A percentile compares a stretch with the other conserved stretches of the same genome.
phyloP scores from a whole-genome alignment of 768 basidiomycete genomes.

The Xerocomellus amylosporus region DNA sequence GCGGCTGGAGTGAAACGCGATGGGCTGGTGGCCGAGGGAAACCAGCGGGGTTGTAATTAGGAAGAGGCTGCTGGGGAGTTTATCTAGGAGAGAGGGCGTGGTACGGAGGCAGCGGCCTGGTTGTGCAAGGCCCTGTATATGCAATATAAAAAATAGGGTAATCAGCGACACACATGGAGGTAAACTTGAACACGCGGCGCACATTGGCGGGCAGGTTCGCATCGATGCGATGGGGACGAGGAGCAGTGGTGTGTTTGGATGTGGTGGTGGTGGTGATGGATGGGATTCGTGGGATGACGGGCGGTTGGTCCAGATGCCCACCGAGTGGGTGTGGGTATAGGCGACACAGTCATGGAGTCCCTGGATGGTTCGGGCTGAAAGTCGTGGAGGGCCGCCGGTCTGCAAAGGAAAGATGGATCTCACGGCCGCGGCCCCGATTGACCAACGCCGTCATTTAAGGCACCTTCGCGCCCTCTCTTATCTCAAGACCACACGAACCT shows the following conservation, averaged over 20 bases:
- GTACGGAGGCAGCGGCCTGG: constrained; percentile 31
- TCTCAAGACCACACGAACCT: too few relatives aligned
- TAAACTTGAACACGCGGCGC: constrained; percentile 28
- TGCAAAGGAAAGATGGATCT: too few relatives aligned
- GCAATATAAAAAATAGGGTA: constrained; percentile 24
- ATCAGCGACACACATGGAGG: constrained; percentile 12
- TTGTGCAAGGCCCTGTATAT: constrained; percentile 49
- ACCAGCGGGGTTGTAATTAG: constrained; percentile 16
- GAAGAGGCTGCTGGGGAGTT: constrained; percentile 15
- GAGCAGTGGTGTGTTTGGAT: constrained; percentile 57
- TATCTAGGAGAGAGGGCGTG: constrained; percentile 26
- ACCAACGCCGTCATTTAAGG: too few relatives aligned
- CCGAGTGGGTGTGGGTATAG: constrained; percentile 27
- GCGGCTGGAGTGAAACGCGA: constrained; percentile 23
- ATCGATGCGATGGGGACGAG: constrained; percentile 61
- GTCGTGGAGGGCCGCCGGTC: too few relatives aligned
- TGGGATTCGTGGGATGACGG: constrained; percentile 24
- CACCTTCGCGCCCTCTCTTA: too few relatives aligned
- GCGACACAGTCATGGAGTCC: constrained; percentile 28
- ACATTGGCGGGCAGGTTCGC: constrained; percentile 63
- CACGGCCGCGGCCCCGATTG: too few relatives aligned
- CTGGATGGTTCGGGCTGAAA: too few relatives aligned
- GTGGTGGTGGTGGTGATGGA: constrained; percentile 20
- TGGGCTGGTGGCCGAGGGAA: constrained; percentile 11
- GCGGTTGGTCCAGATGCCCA: constrained; percentile 22